Percentiles rank a stretch among this genome's conserved stretches.
Conservation (phyloP, 148 eudicot species). For the Fallopia convolvulus region DNA sequence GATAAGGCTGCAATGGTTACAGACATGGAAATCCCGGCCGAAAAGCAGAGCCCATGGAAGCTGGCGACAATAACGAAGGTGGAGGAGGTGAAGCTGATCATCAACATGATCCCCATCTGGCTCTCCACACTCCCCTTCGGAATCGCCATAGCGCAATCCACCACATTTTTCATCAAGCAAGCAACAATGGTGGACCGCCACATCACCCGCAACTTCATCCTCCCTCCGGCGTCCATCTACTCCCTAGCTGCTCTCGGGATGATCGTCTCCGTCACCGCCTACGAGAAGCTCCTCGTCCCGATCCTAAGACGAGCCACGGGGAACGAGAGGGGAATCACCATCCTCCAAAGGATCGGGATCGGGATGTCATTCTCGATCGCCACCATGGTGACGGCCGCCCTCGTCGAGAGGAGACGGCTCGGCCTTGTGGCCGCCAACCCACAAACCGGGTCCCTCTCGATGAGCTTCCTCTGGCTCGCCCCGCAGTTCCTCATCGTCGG, state of each 20-base stretch:
- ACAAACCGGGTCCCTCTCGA: constrained; percentile 24
- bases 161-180: constrained; percentile 77
- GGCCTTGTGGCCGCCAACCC: constrained; percentile 25
- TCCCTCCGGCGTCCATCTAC: constrained; percentile 58
- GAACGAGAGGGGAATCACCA: constrained; percentile 51
- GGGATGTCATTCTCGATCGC: constrained; percentile 44
- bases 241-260: constrained; percentile 45
- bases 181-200: constrained; percentile 33
- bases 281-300: constrained; percentile 54
- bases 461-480: constrained; percentile 65
- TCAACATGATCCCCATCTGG: constrained; percentile 73
- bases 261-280: constrained; percentile 38
- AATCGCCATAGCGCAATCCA: constrained; percentile 40
- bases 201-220: constrained; percentile 22
- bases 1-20: constrained; percentile 58
- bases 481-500: constrained; percentile 57
- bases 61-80: constrained; percentile 54
- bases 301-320: constrained; percentile 27
- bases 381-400: constrained; percentile 48
- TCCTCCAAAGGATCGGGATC: constrained; percentile 61
- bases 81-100: constrained; percentile 59
- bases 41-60: constrained; percentile 44
- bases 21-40: constrained; percentile 4
- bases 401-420: constrained; percentile 53
- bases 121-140: constrained; percentile 46